A percentile compares a stretch with the other conserved stretches of the same genome.
Conservation (phyloP, 164 flowering plant genomes). For the Magnolia kwangsiensis region DNA sequence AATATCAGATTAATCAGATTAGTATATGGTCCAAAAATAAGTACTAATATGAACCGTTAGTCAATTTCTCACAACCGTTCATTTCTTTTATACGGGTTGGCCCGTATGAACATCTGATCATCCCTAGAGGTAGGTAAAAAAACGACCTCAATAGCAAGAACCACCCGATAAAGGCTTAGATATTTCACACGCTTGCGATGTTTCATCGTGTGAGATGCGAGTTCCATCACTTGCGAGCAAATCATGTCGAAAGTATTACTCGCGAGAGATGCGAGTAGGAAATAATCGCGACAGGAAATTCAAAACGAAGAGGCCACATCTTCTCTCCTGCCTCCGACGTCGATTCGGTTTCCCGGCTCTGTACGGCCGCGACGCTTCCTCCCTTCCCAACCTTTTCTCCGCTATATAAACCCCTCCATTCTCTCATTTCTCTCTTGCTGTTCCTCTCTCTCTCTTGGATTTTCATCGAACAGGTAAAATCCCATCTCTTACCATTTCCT, state of each 20-base stretch:
- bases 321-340: constrained; percentile 1
- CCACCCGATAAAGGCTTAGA: too few species aligned
- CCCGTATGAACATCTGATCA: too few species aligned
- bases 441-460: neutral
- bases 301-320: neutral
- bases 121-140: too few species aligned
- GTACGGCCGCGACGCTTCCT: neutral
- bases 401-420: neutral
- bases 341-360: constrained; percentile 7
- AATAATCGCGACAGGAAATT: neutral
- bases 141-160: too few species aligned
- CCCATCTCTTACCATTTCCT: too few species aligned
- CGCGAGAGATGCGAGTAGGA: neutral
- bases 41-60: too few species aligned
- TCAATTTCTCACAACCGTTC: too few species aligned
- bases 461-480: neutral
- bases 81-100: too few species aligned
- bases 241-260: neutral
- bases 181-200: too few species aligned
- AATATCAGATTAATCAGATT: neutral
- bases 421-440: neutral
- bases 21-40: neutral
- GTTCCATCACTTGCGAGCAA: neutral
- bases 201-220: too few species aligned
- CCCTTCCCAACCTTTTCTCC: neutral